A percentile compares a stretch with the other conserved stretches of the same genome.
These are phyloP conservation scores for Aspergillus glaucus DNA, from an alignment of 2,329 filamentous ascomycete genomes.

Conservation along the genomic window DNA sequence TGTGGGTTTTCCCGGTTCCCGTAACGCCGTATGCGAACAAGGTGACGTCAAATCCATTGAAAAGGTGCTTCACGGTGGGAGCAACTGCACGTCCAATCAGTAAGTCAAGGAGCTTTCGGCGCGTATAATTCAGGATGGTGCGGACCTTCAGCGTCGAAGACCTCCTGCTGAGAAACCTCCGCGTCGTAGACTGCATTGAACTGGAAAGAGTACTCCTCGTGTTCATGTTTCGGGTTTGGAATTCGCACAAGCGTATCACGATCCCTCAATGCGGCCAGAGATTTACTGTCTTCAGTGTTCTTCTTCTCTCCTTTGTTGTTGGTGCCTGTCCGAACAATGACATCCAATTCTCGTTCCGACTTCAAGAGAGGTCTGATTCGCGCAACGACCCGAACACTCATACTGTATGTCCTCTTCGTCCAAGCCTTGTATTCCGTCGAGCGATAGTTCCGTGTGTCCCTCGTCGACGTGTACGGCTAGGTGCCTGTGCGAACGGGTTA, in stretches of 20 bases:
- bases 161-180: constrained; percentile 69
- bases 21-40: constrained; percentile 92
- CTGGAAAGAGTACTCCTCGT: constrained; percentile 85
- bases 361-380: constrained; percentile 83
- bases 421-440: not conserved
- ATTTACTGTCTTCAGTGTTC: constrained; percentile 17
- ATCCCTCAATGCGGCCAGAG: constrained; percentile 38
- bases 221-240: constrained; percentile 86
- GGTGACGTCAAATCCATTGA: constrained; percentile 75
- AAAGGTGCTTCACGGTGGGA: constrained; percentile 84
- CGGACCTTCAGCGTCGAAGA: constrained; percentile 85
- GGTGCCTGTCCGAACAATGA: constrained; percentile 68
- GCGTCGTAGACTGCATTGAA: constrained; percentile 92
- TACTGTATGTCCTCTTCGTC: constrained; percentile 13
- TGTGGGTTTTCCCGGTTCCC: constrained; percentile 91
- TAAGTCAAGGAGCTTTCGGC: constrained; percentile 5
- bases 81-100: constrained; percentile 55
- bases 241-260: constrained; percentile 70
- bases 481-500: not conserved
- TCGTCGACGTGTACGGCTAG: not conserved
- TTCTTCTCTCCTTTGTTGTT: constrained; percentile 21
- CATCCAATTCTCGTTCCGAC: constrained; percentile 77
- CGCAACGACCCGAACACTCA: constrained; percentile 74
- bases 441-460: not conserved
- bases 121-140: constrained; percentile 6